phyloP scores from a whole-genome alignment of 1,139 yeast species.

The Kodamaea fungicola region DNA sequence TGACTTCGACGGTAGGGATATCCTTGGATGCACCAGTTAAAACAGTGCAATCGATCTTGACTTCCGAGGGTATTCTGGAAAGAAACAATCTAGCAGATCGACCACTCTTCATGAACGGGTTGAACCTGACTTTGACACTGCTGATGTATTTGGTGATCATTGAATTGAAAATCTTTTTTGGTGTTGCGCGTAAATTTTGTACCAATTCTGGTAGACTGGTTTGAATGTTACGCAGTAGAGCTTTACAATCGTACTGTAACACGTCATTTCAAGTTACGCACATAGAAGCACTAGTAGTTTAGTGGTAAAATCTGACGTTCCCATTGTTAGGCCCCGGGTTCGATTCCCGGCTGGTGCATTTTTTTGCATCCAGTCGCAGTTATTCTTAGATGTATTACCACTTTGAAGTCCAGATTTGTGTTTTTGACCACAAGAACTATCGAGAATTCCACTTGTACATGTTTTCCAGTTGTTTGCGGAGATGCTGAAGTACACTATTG shows the following conservation, averaged over 20 bases:
- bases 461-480: too few species aligned
- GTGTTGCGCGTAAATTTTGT: slow-evolving; percentile 1
- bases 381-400: too few species aligned
- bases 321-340: slow-evolving; percentile 22
- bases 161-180: slow-evolving; percentile 2
- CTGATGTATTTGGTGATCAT: slow-evolving; percentile 88
- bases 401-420: too few species aligned
- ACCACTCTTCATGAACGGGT: slow-evolving; percentile 74
- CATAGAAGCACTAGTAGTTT: slow-evolving; percentile 15
- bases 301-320: slow-evolving; percentile 20
- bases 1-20: slow-evolving; percentile 63
- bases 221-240: too few species aligned
- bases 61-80: slow-evolving; percentile 71
- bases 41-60: slow-evolving; percentile 56
- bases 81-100: slow-evolving; percentile 78
- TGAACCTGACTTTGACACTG: slow-evolving; percentile 71
- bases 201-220: background rate
- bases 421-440: too few species aligned
- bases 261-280: background rate
- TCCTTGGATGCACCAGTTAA: slow-evolving; percentile 43
- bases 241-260: background rate
- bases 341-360: slow-evolving; percentile 20
- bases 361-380: slow-evolving; percentile 1
- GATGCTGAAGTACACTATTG: too few species aligned
- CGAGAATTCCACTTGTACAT: too few species aligned